Conservation (phyloP, 164 flowering plant genomes). For the Protea cynaroides region DNA sequence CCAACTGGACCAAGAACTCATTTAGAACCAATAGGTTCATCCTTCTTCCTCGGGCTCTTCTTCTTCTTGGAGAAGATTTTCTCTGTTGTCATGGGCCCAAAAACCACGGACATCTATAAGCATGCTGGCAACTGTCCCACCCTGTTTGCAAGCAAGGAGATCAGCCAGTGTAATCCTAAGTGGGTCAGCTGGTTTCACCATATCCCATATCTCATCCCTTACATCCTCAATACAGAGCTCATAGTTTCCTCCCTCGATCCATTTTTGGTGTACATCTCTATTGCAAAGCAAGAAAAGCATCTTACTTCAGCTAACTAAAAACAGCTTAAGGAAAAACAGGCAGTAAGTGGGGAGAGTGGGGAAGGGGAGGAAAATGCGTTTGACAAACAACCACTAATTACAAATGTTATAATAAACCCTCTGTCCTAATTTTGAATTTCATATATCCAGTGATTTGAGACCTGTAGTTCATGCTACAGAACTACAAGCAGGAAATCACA, state of each 20-base stretch:
- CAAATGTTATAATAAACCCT: not conserved
- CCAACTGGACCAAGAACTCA: constrained; percentile 10
- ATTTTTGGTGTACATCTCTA: constrained; percentile 79
- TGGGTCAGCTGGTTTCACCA: constrained; percentile 96
- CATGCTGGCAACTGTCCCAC: constrained; percentile 98
- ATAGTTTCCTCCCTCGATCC: constrained; percentile 83
- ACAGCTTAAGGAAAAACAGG: too few relatives aligned
- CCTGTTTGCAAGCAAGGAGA: constrained; percentile 83
- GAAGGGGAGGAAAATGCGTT: too few relatives aligned
- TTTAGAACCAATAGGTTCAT: not conserved
- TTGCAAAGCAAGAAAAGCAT: constrained; percentile 3
- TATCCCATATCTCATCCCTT: constrained; percentile 92
- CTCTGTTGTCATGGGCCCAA: constrained; percentile 99
- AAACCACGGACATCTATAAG: constrained; percentile 96
- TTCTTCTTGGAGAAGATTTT: constrained; percentile 97
- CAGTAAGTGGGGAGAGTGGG: too few relatives aligned
- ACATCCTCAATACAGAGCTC: constrained; percentile 76
- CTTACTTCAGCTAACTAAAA: not conserved
- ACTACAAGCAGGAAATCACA: constrained; percentile 62
- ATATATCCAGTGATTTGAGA: constrained; percentile 51
- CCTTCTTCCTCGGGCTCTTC: constrained; percentile 95
- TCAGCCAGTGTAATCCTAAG: constrained; percentile 67
- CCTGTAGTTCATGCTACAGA: constrained; percentile 48
- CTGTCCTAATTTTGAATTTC: constrained; percentile 36
- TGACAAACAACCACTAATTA: too few relatives aligned